phyloP scores from a whole-genome alignment of 2,329 filamentous ascomycete genomes.

The Colletotrichum tropicale region DNA sequence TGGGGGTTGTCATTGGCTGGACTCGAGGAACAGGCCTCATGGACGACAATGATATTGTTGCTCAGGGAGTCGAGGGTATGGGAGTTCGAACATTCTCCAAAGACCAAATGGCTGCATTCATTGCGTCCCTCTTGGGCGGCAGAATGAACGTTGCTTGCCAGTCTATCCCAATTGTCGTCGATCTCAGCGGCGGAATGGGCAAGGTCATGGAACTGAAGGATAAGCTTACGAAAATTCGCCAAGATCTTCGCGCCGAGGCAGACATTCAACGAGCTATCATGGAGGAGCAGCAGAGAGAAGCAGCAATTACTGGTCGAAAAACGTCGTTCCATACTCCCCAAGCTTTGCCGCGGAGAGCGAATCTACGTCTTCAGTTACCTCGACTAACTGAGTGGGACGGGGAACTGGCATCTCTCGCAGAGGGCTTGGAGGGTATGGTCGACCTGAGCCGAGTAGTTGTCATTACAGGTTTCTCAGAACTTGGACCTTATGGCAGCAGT shows the following conservation, averaged over 20 bases:
- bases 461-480: slow-evolving; percentile 93
- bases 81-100: slow-evolving; percentile 98
- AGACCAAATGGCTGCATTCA: slow-evolving; percentile 99
- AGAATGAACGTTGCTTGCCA: slow-evolving; percentile 94
- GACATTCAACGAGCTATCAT: slow-evolving; percentile 91
- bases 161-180: slow-evolving; percentile 90
- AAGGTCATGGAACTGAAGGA: slow-evolving; percentile 96
- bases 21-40: slow-evolving; percentile 97
- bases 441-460: slow-evolving; percentile 98
- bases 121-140: slow-evolving; percentile 93
- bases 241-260: slow-evolving; percentile 91
- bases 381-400: slow-evolving; percentile 86
- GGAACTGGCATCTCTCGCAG: slow-evolving; percentile 86
- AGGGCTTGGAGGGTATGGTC: slow-evolving; percentile 92
- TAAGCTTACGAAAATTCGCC: slow-evolving; percentile 88
- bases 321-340: slow-evolving; percentile 94
- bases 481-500: slow-evolving; percentile 97
- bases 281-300: slow-evolving; percentile 97
- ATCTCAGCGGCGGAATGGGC: slow-evolving; percentile 95
- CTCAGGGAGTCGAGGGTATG: slow-evolving; percentile 93
- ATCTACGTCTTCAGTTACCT: slow-evolving; percentile 97
- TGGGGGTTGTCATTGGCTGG: slow-evolving; percentile 98
- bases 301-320: slow-evolving; percentile 90
- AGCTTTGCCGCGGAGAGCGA: slow-evolving; percentile 88
- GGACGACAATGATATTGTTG: slow-evolving; percentile 96